Evolutionary conservation across 2,329 filamentous ascomycete genomes (phyloP), one percentile per base, ranked within the genome.

Genomic region (Trichoderma lentiforme): DNA sequence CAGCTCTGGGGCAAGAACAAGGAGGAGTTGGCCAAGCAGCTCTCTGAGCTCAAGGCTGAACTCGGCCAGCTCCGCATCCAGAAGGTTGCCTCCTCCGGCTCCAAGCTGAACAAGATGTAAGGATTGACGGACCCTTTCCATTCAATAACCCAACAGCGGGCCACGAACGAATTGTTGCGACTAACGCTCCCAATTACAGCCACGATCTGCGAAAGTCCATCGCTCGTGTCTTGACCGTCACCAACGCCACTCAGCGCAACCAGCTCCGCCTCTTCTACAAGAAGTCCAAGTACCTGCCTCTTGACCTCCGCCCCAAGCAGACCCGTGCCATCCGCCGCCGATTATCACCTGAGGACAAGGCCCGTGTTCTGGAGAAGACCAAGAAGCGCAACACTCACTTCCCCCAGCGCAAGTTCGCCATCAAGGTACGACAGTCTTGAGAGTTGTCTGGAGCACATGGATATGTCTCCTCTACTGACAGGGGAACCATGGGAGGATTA

Each of bases 181-280:
- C 75, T 78, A 71, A 79, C 73, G 30, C 18, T 70, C 12, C 26
- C 71, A 73, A 72, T 15, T 73, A 79, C 80, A 98, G 95, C 87
- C 94, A 97, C 89, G 97, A 99, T 86, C 90, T 99, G 85, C 95
- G 96, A 90, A 99, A 99, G 91, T 97, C 95, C 78, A 98, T 99
- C 86, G 97, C 96, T 83, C 95, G 95, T 83, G 93, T 98, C 86
- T 92, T 99, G 81, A 99, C 96, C 86, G 90, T 99, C 88, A 97
- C 99, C 92, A 99, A 98, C 91, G 92, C 94, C 87, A 98, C 97
- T 91, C 96, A 99, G 90, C 93, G 97, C 85, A 89, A 94, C 79
- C 95, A 98, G 88, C 94, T 99, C 82, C 94, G 95, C 81, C 90
- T 98, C 79, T 98, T 98, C 93, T 99, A 99, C 92, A 97, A 97